Evolutionary conservation across 2,329 filamentous ascomycete species (phyloP).

Genomic region (Fusarium sp.): DNA sequence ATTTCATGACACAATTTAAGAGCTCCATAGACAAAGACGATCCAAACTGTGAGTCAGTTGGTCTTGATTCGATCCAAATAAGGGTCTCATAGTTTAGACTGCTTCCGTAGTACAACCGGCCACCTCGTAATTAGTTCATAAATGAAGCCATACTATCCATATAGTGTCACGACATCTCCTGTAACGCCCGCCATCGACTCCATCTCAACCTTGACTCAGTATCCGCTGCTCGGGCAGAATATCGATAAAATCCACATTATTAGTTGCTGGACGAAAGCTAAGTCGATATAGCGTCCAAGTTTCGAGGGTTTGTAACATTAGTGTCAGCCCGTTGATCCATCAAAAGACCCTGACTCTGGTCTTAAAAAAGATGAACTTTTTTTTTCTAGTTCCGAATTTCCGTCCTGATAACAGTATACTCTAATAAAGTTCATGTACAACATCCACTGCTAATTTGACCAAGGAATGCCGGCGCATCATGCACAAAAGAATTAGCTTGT

Average conservation of each 20-base stretch:
- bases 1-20: background rate
- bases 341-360: background rate
- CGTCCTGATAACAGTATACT: background rate
- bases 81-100: background rate
- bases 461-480: background rate
- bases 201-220: background rate
- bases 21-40: background rate
- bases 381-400: background rate
- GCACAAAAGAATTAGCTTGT: slow-evolving; percentile 1
- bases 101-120: background rate
- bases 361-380: background rate
- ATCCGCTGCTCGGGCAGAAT: background rate
- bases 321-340: background rate
- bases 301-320: background rate
- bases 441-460: background rate
- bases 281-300: background rate
- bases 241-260: background rate
- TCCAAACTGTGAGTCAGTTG: background rate
- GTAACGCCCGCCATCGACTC: background rate
- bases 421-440: background rate
- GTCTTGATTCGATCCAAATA: background rate
- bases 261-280: background rate
- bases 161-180: background rate
- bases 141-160: background rate
- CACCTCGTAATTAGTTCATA: background rate